phyloP scores from a whole-genome alignment of 306 rosid species.

The Lagenaria siceraria region DNA sequence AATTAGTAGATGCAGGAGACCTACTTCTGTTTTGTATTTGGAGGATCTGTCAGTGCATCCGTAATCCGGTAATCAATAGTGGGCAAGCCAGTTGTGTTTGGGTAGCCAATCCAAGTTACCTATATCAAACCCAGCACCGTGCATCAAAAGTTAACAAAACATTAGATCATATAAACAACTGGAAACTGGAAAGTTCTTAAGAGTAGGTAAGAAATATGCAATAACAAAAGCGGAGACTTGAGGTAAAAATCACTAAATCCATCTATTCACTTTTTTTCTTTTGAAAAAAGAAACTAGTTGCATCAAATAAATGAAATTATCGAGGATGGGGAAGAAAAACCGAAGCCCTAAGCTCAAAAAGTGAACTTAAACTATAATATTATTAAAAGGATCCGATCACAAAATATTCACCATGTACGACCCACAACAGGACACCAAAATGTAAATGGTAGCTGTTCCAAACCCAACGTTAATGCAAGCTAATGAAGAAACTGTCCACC shows the following conservation, averaged over 20 bases:
- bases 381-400: background rate
- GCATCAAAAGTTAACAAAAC: background rate
- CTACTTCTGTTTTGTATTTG: constrained; percentile 77
- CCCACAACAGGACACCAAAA: background rate
- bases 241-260: background rate
- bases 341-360: background rate
- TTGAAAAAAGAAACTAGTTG: background rate
- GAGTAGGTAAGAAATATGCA: background rate
- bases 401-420: background rate
- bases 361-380: background rate
- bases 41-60: constrained; percentile 89
- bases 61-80: constrained; percentile 87
- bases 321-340: background rate
- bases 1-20: constrained; percentile 17
- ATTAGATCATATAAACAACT: background rate
- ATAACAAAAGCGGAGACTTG: background rate
- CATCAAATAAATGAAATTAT: background rate
- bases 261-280: background rate
- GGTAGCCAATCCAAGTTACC: constrained; percentile 99
- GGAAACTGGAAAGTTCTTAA: background rate
- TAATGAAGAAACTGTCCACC: background rate
- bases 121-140: constrained; percentile 20
- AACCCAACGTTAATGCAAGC: background rate
- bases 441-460: background rate
- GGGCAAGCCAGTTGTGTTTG: constrained; percentile 97